Evolutionary conservation across 768 basidiomycete genomes (phyloP).

Genomic region (Cyclocybe aegerita): DNA sequence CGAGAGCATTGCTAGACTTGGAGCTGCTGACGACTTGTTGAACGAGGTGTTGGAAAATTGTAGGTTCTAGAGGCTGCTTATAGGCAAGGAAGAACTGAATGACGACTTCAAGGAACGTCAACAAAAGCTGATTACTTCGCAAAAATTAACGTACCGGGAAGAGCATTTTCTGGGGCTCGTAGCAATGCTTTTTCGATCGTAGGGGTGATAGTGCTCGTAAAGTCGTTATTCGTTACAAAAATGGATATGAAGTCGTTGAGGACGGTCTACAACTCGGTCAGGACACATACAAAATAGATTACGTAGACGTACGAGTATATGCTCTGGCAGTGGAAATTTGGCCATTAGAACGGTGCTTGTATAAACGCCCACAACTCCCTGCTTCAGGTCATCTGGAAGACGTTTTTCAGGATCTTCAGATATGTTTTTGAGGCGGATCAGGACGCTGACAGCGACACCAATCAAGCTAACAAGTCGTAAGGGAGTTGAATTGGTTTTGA

Average conservation of each 20-base stretch:
- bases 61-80: conserved; percentile 44
- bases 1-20: conserved; percentile 69
- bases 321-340: conserved; percentile 56
- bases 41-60: conserved; percentile 54
- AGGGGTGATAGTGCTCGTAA: conserved; percentile 59
- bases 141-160: conserved; percentile 48
- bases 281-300: not conserved
- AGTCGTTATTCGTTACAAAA: conserved; percentile 49
- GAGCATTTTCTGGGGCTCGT: conserved; percentile 77
- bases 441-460: conserved; percentile 69
- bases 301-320: conserved; percentile 50
- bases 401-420: conserved; percentile 40
- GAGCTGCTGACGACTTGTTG: conserved; percentile 61
- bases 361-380: conserved; percentile 60
- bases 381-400: conserved; percentile 47
- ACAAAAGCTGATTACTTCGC: not conserved
- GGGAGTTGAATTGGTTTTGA: conserved; percentile 48
- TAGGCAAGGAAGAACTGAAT: conserved; percentile 59
- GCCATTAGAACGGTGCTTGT: conserved; percentile 63
- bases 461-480: conserved; percentile 50
- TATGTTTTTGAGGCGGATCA: conserved; percentile 62
- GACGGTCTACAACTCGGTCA: conserved; percentile 36
- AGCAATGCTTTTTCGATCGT: conserved; percentile 78
- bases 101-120: conserved; percentile 39
- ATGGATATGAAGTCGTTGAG: conserved; percentile 61